These are phyloP conservation scores for Globisporangium paddicum DNA, from an alignment of 352 stramenopile species.

Conservation along the genomic window DNA sequence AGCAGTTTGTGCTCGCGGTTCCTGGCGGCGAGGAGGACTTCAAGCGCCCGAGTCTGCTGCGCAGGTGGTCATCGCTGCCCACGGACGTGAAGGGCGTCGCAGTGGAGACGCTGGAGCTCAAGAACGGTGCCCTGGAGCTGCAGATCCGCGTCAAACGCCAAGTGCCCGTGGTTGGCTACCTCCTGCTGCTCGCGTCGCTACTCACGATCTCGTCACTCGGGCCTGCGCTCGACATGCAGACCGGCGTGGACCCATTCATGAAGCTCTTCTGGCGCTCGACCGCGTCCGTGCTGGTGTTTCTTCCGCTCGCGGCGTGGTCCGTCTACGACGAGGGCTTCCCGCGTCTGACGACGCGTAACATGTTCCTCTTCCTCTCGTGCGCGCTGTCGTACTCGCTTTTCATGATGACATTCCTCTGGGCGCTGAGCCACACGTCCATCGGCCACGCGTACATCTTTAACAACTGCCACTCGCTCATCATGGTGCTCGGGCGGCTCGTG, in stretches of 20 bases:
- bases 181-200: constrained; percentile 62
- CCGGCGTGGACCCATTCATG: constrained; percentile 70
- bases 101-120: constrained; percentile 66
- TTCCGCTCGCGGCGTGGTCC: constrained; percentile 48
- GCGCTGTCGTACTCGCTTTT: constrained; percentile 73
- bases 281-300: constrained; percentile 65
- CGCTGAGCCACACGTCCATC: constrained; percentile 72
- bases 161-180: constrained; percentile 72
- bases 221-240: constrained; percentile 63
- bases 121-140: constrained; percentile 58
- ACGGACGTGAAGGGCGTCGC: constrained; percentile 69
- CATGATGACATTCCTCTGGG: constrained; percentile 78
- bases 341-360: constrained; percentile 46
- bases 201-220: constrained; percentile 77
- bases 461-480: constrained; percentile 81
- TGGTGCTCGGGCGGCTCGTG: constrained; percentile 60
- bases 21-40: constrained; percentile 50
- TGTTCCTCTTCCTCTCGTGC: constrained; percentile 65
- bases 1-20: constrained; percentile 78
- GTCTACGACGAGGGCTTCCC: constrained; percentile 55
- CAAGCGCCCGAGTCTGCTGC: constrained; percentile 50
- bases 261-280: constrained; percentile 83
- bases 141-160: constrained; percentile 72
- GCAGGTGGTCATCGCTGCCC: constrained; percentile 53
- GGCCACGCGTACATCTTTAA: constrained; percentile 87